phyloP scores from a whole-genome alignment of 306 rosid species.

The Prinsepia uniflora region DNA sequence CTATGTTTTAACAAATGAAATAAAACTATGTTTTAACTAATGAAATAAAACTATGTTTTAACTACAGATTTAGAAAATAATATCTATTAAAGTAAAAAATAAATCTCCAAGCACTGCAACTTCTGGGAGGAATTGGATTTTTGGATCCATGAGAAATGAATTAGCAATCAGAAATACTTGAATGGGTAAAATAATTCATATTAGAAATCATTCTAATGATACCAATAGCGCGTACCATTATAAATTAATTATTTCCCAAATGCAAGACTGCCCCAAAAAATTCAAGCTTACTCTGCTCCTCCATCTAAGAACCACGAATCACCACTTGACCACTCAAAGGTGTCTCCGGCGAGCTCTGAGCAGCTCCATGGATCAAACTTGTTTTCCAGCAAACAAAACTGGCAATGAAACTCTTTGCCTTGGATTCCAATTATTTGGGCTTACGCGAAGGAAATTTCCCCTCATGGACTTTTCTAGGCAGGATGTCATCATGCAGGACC shows the following conservation, averaged over 20 bases:
- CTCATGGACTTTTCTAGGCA: background rate
- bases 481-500: slow-evolving; percentile 44
- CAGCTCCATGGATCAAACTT: slow-evolving; percentile 10
- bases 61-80: too few species aligned
- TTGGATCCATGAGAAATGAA: slow-evolving; percentile 9
- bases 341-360: slow-evolving; percentile 25
- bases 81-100: too few species aligned
- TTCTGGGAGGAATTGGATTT: background rate
- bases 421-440: background rate
- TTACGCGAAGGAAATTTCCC: background rate
- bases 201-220: background rate
- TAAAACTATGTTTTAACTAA: too few species aligned
- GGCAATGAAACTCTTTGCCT: slow-evolving; percentile 27
- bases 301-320: slow-evolving; percentile 40
- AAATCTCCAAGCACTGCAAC: slow-evolving; percentile 4
- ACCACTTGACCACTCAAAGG: slow-evolving; percentile 9
- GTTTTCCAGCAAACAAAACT: slow-evolving; percentile 30
- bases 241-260: slow-evolving; percentile 26
- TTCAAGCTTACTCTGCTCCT: slow-evolving; percentile 44
- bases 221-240: background rate
- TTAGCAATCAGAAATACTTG: background rate
- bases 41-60: too few species aligned
- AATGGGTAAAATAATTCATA: background rate
- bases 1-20: too few species aligned
- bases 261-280: slow-evolving; percentile 67